Evolutionary conservation across 345 rosid genomes (phyloP).

Genomic region (Lepidium aucheri): DNA sequence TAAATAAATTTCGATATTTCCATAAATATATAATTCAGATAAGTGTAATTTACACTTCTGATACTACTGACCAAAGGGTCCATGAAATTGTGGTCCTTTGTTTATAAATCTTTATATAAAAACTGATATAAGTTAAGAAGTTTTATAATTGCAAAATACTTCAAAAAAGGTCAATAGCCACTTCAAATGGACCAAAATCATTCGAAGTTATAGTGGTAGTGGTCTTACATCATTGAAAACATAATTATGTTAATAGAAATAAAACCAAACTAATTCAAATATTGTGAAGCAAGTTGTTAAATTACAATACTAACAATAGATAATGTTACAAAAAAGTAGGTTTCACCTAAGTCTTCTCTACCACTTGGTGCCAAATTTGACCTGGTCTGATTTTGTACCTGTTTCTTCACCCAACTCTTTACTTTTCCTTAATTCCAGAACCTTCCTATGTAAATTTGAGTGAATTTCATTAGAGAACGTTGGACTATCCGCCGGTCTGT

Average conservation of each 20-base stretch:
- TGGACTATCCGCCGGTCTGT: slow-evolving; percentile 96
- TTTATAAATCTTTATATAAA: not conserved
- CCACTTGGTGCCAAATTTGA: slow-evolving; percentile 26
- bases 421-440: slow-evolving; percentile 75
- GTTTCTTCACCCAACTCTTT: slow-evolving; percentile 22
- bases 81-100: slow-evolving; percentile 13
- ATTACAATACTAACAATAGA: slow-evolving; percentile 24
- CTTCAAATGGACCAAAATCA: slow-evolving; percentile 24
- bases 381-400: slow-evolving; percentile 21
- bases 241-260: not conserved
- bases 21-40: no score
- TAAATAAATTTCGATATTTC: no score
- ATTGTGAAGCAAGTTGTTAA: slow-evolving; percentile 20
- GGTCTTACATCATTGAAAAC: slow-evolving; percentile 15
- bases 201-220: slow-evolving; percentile 21
- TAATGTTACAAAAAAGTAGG: slow-evolving; percentile 26
- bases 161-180: slow-evolving; percentile 14
- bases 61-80: slow-evolving; percentile 10
- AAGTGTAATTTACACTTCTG: not conserved
- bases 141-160: not conserved
- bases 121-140: not conserved
- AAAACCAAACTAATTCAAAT: not conserved
- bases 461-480: slow-evolving; percentile 72
- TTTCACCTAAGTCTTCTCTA: slow-evolving; percentile 26
- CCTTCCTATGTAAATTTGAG: slow-evolving; percentile 93